Evolutionary conservation across 257 asterid species (phyloP).

Genomic region (Solanum sejunctum): DNA sequence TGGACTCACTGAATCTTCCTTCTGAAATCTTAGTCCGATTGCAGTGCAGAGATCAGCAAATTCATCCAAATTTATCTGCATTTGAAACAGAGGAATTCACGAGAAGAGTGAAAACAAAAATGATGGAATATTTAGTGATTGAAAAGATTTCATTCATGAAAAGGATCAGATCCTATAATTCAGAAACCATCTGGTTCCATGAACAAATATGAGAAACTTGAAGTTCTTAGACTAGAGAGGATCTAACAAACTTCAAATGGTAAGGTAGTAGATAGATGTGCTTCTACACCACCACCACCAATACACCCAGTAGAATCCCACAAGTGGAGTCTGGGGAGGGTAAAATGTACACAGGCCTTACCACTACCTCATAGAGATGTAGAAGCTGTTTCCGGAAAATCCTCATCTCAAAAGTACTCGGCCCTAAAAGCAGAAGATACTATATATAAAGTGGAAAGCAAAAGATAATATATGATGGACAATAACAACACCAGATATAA

Average conservation of each 20-base stretch:
- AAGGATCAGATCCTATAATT: background rate
- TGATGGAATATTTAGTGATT: background rate
- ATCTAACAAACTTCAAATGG: background rate
- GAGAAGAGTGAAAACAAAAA: background rate
- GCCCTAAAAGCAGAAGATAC: no score
- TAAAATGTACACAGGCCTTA: no score
- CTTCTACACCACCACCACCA: no score
- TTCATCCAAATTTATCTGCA: conserved; percentile 85
- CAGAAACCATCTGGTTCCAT: background rate
- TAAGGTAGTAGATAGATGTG: background rate
- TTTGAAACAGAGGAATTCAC: background rate
- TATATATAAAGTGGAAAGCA: no score
- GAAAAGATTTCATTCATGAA: background rate
- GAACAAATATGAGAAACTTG: background rate
- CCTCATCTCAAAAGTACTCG: no score
- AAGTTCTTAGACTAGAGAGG: background rate
- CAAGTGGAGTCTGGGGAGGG: no score
- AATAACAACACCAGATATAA: no score
- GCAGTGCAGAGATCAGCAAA: conserved; percentile 83
- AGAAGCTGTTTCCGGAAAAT: no score
- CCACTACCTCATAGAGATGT: no score
- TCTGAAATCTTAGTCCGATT: conserved; percentile 85
- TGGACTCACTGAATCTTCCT: conserved; percentile 71
- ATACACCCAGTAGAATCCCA: no score
- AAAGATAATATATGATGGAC: no score